Percentiles rank a stretch among this genome's conserved stretches.
These are phyloP conservation scores for Puya raimondii DNA, from an alignment of 176 grass and related monocot genomes.

Conservation along the genomic window DNA sequence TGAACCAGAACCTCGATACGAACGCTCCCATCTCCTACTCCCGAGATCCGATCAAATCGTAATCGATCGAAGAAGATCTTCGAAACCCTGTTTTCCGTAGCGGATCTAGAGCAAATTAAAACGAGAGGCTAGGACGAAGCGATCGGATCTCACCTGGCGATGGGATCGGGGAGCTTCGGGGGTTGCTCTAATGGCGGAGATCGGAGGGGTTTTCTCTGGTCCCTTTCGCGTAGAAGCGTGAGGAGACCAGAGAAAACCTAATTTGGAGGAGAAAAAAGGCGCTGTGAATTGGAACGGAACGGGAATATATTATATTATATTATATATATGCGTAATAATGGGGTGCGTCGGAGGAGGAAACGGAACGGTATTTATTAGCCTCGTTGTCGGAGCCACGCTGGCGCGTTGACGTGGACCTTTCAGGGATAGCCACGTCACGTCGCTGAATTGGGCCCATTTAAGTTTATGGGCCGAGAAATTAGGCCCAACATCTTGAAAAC, in stretches of 20 bases:
- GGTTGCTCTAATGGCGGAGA: not conserved
- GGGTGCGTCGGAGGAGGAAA: not conserved
- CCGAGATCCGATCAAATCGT: not conserved
- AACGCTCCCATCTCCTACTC: conserved; percentile 53
- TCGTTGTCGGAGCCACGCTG: too few species aligned
- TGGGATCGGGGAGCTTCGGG: not conserved
- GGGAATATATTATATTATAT: not conserved
- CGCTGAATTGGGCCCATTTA: too few species aligned
- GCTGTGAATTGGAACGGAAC: not conserved
- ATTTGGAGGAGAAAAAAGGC: not conserved
- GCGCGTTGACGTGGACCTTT: not conserved
- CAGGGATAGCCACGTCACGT: not conserved
- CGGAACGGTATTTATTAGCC: not conserved
- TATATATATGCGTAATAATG: not conserved
- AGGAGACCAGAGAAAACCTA: conserved; percentile 7
- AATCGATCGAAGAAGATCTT: not conserved
- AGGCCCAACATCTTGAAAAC: too few species aligned
- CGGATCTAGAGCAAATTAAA: not conserved
- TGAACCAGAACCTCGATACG: conserved; percentile 93
- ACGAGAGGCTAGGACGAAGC: not conserved
- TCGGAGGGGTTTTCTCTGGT: not conserved
- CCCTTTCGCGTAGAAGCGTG: not conserved
- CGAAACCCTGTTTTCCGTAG: not conserved
- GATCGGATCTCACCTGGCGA: not conserved
- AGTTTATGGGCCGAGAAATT: too few species aligned